Base-by-base conservation (phyloP, 208 protist species). In the Leishmania tropica region DNA sequence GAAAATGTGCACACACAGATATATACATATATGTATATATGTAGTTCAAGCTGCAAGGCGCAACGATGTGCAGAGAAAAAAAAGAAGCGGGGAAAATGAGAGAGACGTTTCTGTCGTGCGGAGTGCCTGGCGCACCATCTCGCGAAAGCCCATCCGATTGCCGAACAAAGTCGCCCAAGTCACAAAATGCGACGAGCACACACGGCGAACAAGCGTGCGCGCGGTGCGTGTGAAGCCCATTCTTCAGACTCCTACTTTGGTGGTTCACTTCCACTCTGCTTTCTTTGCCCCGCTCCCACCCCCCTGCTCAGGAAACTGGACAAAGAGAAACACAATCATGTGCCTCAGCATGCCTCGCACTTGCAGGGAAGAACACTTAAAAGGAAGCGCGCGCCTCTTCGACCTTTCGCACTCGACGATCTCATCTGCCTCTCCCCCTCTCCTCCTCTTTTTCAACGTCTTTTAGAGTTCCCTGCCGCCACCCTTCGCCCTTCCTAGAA, bases 191-290 rank as follows among this genome's bases (percentile, higher is more conserved):
- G 28, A 31, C 40, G 45, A 51, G 24, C 28, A 54, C 28, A 72
- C 7, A 17, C 40, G 28, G 70, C 31, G 42, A 31, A 19, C 21
- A 31, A 76, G 35, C 47, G 73, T 47, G 73, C 35, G 51, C n/a
- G 17, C 60, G 6, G 13, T 24, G 73, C 47, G 53, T 58, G 28
- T 28, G 10, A 45, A 42, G 51, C 21, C 35, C 90, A 84, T 42
- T 83, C 70, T 40, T 76, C 76, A 47, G 28, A 24, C 45, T 35
- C 40, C 28, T 48, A 13, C 21, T 72, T 19, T 72, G 11, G 35
- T 19, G 21, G 19, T 28, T 28, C 35, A 48, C 31, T n/a, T 48
- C 35, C 40, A 19, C 24, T 48, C 24, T 19, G 17, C 3, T 13
- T 51, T 73, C 11, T 53, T 45, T n/a, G 15, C 51, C 8, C 7